These are phyloP conservation scores for Hericium coralloides DNA, from an alignment of 768 basidiomycete species.

Conservation along the genomic window DNA sequence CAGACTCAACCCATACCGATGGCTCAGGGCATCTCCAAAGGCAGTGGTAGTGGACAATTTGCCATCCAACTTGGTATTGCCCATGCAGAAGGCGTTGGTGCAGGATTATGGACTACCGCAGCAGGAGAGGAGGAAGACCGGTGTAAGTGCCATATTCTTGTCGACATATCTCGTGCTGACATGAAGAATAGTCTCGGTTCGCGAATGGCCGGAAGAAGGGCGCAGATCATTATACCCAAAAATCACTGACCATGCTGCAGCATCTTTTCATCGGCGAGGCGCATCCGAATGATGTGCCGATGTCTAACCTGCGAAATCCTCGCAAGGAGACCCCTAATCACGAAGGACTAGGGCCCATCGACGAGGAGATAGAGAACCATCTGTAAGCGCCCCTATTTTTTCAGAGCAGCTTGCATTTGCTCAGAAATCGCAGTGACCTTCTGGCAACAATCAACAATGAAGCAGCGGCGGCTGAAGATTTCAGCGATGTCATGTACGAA, in stretches of 20 bases:
- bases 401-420: not conserved
- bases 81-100: conserved; percentile 69
- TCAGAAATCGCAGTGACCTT: conserved; percentile 42
- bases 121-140: conserved; percentile 20
- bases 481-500: conserved; percentile 58
- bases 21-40: conserved; percentile 65
- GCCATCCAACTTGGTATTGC: conserved; percentile 67
- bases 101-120: conserved; percentile 42
- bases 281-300: conserved; percentile 44
- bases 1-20: conserved; percentile 81
- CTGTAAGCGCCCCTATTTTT: conserved; percentile 41
- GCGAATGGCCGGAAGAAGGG: conserved; percentile 12
- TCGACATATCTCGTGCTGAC: not conserved
- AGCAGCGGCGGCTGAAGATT: conserved; percentile 37
- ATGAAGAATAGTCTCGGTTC: not conserved
- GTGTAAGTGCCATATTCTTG: conserved; percentile 20
- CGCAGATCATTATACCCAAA: conserved; percentile 43
- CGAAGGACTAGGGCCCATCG: conserved; percentile 19
- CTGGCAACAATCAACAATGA: conserved; percentile 58
- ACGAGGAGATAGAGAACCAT: conserved; percentile 65
- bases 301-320: conserved; percentile 40
- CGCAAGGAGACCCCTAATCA: conserved; percentile 17
- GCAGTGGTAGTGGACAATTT: conserved; percentile 62
- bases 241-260: conserved; percentile 53
- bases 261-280: conserved; percentile 53